Conservation (phyloP, 1,139 yeast species). For the Saccharomyces hybrid region DNA sequence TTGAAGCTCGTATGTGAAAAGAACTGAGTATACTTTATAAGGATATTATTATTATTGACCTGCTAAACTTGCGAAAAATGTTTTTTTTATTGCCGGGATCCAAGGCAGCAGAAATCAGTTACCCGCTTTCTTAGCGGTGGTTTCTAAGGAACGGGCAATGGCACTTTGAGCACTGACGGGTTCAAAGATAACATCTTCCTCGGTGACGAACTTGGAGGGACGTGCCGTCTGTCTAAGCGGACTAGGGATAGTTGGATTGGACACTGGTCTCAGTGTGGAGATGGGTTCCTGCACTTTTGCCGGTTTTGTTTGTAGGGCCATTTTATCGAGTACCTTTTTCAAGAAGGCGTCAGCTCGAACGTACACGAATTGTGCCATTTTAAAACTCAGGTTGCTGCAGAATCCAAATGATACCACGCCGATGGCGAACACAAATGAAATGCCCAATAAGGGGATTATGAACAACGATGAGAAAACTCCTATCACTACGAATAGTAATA, state of each 20-base stretch:
- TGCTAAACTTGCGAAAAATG: slow-evolving; percentile 2
- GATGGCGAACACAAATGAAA: slow-evolving; percentile 18
- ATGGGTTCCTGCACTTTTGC: neutral
- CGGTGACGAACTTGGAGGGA: neutral
- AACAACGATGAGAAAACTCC: slow-evolving; percentile 13
- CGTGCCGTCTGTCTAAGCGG: neutral
- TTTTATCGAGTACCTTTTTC: slow-evolving; percentile 8
- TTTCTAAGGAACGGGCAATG: slow-evolving; percentile 8
- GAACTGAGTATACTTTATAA: slow-evolving; percentile 4
- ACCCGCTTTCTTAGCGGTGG: slow-evolving; percentile 11
- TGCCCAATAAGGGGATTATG: slow-evolving; percentile 16
- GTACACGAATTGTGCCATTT: slow-evolving; percentile 14
- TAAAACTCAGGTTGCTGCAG: slow-evolving; percentile 16
- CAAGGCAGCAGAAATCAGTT: slow-evolving; percentile 5
- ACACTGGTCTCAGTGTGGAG: neutral
- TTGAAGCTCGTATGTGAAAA: neutral
- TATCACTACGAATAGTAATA: slow-evolving; percentile 13
- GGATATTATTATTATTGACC: neutral
- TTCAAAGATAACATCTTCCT: slow-evolving; percentile 2
- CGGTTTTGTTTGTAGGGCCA: slow-evolving; percentile 10
- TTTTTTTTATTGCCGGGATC: neutral
- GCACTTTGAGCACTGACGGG: slow-evolving; percentile 7
- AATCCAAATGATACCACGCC: slow-evolving; percentile 18
- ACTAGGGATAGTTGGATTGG: neutral
- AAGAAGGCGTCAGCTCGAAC: slow-evolving; percentile 10